These are phyloP conservation scores for Inonotus hispidus DNA, from an alignment of 1,284 basidiomycete genomes.

Conservation along the genomic window DNA sequence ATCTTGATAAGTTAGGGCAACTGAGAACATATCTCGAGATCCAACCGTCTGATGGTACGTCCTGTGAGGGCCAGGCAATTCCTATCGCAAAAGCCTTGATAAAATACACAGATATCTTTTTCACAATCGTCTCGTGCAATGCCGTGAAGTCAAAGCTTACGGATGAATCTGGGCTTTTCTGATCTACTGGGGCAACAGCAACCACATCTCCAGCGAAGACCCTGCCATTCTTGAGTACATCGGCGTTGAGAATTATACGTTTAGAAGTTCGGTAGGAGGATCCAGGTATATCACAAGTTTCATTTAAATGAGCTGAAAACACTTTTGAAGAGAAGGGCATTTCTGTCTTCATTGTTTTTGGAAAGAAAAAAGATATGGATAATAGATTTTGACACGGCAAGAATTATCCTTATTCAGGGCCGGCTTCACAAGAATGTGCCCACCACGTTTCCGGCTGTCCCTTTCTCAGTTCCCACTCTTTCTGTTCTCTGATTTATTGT, in stretches of 20 bases:
- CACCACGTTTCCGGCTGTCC: no score
- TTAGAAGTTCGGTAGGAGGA: constrained; percentile 45
- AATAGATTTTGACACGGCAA: no score
- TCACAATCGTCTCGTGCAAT: neutral
- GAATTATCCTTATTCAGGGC: neutral
- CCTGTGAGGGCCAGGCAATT: constrained; percentile 63
- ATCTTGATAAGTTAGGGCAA: constrained; percentile 5
- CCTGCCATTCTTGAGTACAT: constrained; percentile 56
- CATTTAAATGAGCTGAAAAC: constrained; percentile 2
- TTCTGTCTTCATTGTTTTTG: neutral
- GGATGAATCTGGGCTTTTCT: constrained; percentile 19
- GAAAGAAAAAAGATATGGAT: no score
- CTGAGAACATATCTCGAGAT: neutral
- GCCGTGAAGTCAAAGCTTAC: neutral
- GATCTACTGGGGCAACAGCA: constrained; percentile 42
- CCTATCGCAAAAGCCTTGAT: constrained; percentile 58
- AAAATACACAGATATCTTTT: neutral
- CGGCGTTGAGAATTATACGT: constrained; percentile 63
- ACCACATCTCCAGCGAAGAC: constrained; percentile 68
- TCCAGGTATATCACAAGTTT: constrained; percentile 6
- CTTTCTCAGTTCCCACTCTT: no score
- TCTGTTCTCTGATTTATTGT: no score
- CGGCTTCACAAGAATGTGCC: neutral
- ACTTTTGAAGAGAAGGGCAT: constrained; percentile 7
- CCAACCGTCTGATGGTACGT: constrained; percentile 40